A percentile compares a stretch with the other conserved stretches of the same genome.
These are phyloP conservation scores for Ogataea pilisensis DNA, from an alignment of 805 yeast species.

Conservation along the genomic window DNA sequence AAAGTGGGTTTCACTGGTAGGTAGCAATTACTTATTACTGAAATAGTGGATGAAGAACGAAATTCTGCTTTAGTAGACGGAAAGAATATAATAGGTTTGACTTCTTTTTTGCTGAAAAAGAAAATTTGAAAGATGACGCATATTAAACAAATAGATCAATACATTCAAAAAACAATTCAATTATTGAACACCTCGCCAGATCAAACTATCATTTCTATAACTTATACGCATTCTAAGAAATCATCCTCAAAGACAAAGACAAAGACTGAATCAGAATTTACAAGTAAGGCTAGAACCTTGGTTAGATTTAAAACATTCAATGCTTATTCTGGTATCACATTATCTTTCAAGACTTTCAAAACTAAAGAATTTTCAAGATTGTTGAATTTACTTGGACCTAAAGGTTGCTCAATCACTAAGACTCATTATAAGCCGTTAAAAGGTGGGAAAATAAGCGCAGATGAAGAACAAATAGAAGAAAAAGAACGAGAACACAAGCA, in stretches of 20 bases:
- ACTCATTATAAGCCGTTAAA: conserved; percentile 1
- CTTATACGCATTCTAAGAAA: conserved; percentile 30
- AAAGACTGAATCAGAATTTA: too few species aligned
- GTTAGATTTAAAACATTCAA: conserved; percentile 61
- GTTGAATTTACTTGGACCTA: conserved; percentile 69
- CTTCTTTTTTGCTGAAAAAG: background rate
- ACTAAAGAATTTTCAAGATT: conserved; percentile 72
- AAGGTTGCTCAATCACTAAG: conserved; percentile 38
- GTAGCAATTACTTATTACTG: too few species aligned
- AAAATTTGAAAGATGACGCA: too few species aligned
- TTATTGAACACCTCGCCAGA: conserved; percentile 28
- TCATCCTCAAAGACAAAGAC: too few species aligned
- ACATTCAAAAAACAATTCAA: conserved; percentile 26
- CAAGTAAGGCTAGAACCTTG: conserved; percentile 21
- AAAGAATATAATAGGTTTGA: too few species aligned
- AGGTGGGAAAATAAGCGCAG: background rate
- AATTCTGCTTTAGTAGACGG: too few species aligned
- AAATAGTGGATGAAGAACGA: too few species aligned
- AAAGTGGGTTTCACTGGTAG: too few species aligned
- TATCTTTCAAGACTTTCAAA: conserved; percentile 54
- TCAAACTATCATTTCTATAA: conserved; percentile 28
- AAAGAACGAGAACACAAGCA: too few species aligned
- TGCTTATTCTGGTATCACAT: conserved; percentile 57
- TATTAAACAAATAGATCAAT: conserved; percentile 28
- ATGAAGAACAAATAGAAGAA: conserved; percentile 1